Percentiles rank a stretch among this genome's conserved stretches.
Conservation (phyloP, 257 asterid species). For the Cynanchum wilfordii region DNA sequence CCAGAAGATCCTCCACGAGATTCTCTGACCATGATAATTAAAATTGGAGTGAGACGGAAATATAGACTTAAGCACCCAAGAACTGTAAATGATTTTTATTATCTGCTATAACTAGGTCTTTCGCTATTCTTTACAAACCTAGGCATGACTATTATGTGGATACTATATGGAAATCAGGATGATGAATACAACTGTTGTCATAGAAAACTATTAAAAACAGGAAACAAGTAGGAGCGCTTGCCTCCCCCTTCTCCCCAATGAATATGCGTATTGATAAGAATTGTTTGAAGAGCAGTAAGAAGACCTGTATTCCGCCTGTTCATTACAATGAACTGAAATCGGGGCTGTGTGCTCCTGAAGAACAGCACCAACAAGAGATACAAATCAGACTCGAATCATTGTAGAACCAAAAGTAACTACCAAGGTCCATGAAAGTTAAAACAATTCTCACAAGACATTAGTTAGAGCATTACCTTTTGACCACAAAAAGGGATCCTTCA, state of each 20-base stretch:
- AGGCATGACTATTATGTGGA: not conserved
- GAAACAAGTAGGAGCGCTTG: not conserved
- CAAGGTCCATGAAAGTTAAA: not conserved
- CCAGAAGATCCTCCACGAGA: slow-evolving; percentile 75
- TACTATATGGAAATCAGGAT: not conserved
- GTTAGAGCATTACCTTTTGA: slow-evolving; percentile 47
- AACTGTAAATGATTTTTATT: not conserved
- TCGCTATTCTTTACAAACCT: not conserved
- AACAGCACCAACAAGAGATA: slow-evolving; percentile 3
- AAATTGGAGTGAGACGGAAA: not conserved
- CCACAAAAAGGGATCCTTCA: slow-evolving; percentile 84
- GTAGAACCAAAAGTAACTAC: not conserved
- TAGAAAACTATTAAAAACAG: not conserved
- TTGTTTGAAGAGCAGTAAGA: slow-evolving; percentile 9
- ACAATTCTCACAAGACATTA: not conserved
- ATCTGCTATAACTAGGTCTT: not conserved
- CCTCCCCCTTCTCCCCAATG: not conserved
- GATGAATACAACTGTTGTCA: not conserved
- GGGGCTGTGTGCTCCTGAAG: slow-evolving; percentile 67
- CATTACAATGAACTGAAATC: slow-evolving; percentile 86
- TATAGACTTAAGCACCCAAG: not conserved
- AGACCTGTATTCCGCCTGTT: slow-evolving; percentile 69
- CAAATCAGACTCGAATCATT: not conserved
- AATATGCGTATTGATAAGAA: not conserved
- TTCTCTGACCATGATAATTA: slow-evolving; percentile 23